Evolutionary conservation across 495 filamentous ascomycete genomes (phyloP).

Genomic region (Annulohypoxylon bovei): DNA sequence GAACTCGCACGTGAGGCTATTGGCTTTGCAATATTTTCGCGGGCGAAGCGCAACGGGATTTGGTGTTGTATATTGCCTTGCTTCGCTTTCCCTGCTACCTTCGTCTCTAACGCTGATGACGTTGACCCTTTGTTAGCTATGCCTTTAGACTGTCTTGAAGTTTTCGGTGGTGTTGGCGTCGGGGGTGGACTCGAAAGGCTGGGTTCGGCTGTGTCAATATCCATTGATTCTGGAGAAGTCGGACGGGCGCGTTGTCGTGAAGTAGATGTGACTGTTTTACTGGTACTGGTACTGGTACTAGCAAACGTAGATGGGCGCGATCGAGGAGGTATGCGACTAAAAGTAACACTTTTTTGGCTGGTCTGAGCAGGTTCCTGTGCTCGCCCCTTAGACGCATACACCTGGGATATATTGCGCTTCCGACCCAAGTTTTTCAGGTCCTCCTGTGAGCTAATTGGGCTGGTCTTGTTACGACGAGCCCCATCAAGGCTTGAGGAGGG

Average conservation of each 20-base stretch:
- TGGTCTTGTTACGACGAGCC: conserved; percentile 10
- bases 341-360: not conserved
- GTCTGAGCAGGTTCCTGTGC: conserved; percentile 16
- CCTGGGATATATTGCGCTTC: conserved; percentile 48
- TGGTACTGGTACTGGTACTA: not conserved
- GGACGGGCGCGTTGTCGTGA: conserved; percentile 18
- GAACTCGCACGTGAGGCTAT: not conserved
- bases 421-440: conserved; percentile 28
- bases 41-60: conserved; percentile 54
- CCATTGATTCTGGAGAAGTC: conserved; percentile 26
- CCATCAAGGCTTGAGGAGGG: conserved; percentile 22
- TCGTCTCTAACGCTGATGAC: conserved; percentile 2
- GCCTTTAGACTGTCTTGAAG: conserved; percentile 21
- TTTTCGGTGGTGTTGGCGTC: conserved; percentile 40
- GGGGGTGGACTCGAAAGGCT: conserved; percentile 44
- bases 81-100: not conserved
- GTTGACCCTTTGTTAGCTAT: not conserved
- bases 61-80: conserved; percentile 37
- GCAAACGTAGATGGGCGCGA: conserved; percentile 30
- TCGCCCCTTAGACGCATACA: conserved; percentile 39
- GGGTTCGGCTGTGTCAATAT: conserved; percentile 22
- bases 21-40: conserved; percentile 14
- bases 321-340: conserved; percentile 23
- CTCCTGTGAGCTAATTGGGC: not conserved
- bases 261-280: not conserved